These are phyloP conservation scores for Arthrobotrys musiformis DNA, from an alignment of 2,329 filamentous ascomycete species.

Conservation along the genomic window DNA sequence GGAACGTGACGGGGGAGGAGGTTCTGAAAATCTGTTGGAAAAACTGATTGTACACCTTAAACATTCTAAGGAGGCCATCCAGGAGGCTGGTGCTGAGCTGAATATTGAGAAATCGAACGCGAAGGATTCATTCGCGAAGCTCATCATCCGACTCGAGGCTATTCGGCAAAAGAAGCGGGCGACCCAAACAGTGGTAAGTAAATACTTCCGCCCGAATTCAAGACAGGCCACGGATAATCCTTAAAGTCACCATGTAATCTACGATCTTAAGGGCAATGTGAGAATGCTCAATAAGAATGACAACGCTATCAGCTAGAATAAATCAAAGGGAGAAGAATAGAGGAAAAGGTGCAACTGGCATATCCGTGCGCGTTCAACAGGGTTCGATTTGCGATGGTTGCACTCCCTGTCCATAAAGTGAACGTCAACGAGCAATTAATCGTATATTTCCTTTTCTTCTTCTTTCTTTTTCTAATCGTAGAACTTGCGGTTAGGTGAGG, in stretches of 20 bases:
- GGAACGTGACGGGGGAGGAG: constrained; percentile 58
- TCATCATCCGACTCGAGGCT: constrained; percentile 67
- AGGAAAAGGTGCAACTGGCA: neutral
- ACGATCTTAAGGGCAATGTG: neutral
- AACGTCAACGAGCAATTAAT: neutral
- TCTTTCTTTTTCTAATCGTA: constrained; percentile 72
- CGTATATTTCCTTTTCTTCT: neutral
- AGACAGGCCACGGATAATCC: neutral
- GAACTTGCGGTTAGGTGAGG: constrained; percentile 96
- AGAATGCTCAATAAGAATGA: neutral
- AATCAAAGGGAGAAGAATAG: neutral
- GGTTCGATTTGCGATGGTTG: neutral
- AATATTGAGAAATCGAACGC: constrained; percentile 72
- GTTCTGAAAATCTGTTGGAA: constrained; percentile 52
- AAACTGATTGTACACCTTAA: constrained; percentile 58
- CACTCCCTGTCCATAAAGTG: neutral
- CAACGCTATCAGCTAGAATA: neutral
- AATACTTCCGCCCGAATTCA: constrained; percentile 57
- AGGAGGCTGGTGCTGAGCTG: constrained; percentile 60
- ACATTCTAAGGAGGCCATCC: constrained; percentile 60
- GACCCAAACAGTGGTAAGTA: constrained; percentile 31
- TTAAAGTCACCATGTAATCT: neutral
- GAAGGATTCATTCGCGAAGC: constrained; percentile 74
- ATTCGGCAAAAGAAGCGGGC: neutral
- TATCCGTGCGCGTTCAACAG: neutral